phyloP scores from a whole-genome alignment of 2,329 filamentous ascomycete species.

The Microcyclospora pomicola region DNA sequence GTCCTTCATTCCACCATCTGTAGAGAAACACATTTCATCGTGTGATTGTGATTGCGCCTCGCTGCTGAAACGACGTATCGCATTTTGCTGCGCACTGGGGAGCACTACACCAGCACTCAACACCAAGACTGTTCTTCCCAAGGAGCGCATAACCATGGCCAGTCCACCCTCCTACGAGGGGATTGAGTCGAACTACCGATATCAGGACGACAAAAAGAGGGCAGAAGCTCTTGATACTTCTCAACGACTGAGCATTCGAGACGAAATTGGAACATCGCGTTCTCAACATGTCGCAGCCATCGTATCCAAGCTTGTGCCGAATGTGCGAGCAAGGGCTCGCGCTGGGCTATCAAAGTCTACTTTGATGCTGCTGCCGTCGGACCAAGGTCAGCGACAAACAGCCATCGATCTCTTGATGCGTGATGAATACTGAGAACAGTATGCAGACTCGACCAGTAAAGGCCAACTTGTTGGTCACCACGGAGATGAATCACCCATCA shows the following conservation, averaged over 20 bases:
- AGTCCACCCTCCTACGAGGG: slow-evolving; percentile 21
- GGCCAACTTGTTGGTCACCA: slow-evolving; percentile 15
- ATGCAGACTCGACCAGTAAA: slow-evolving; percentile 6
- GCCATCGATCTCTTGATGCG: not conserved
- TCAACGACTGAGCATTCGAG: slow-evolving; percentile 15
- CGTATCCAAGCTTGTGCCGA: slow-evolving; percentile 13
- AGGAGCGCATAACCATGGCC: slow-evolving; percentile 4
- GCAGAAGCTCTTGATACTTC: not conserved
- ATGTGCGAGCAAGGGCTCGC: slow-evolving; percentile 13
- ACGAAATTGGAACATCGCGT: slow-evolving; percentile 18
- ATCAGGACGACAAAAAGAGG: slow-evolving; percentile 6
- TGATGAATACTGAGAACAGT: not conserved
- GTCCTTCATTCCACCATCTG: too few species aligned
- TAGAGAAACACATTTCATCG: too few species aligned
- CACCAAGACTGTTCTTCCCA: not conserved
- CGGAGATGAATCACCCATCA: slow-evolving; percentile 13
- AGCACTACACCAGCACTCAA: too few species aligned
- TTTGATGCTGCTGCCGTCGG: slow-evolving; percentile 19
- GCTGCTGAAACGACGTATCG: too few species aligned
- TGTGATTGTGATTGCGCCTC: too few species aligned
- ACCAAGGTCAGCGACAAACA: slow-evolving; percentile 15
- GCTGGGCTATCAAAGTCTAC: slow-evolving; percentile 16
- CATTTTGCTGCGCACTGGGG: too few species aligned
- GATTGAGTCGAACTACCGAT: slow-evolving; percentile 2
- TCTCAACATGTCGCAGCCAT: slow-evolving; percentile 19